These are phyloP conservation scores for Diaporthe sp. DNA, from an alignment of 2,329 filamentous ascomycete species.

Conservation along the genomic window DNA sequence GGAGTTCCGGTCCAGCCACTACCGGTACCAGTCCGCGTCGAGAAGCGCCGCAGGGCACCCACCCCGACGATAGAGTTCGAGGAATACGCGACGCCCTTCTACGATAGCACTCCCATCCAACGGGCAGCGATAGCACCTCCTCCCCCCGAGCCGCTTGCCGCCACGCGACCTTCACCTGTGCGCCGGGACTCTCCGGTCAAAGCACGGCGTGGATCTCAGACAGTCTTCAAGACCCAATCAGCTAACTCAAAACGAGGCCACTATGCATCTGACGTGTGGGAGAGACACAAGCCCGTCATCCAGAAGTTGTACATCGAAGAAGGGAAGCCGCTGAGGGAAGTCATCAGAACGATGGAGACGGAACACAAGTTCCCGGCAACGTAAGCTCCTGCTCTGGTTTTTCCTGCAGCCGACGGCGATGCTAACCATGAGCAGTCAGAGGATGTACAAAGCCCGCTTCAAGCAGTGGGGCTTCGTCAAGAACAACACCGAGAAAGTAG, in stretches of 20 bases:
- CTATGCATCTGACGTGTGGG: slow-evolving; percentile 34
- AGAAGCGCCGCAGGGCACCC: slow-evolving; percentile 25
- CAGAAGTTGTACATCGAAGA: slow-evolving; percentile 35
- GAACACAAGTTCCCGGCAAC: slow-evolving; percentile 36
- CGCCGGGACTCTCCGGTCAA: neutral
- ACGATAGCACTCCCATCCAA: neutral
- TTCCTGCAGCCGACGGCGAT: neutral
- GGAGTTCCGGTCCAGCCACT: neutral
- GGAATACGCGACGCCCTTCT: slow-evolving; percentile 7
- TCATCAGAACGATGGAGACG: slow-evolving; percentile 33
- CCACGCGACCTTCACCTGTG: neutral
- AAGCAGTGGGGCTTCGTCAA: slow-evolving; percentile 68
- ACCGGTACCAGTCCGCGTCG: neutral
- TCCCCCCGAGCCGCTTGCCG: neutral
- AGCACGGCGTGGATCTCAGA: neutral
- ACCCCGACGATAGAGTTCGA: slow-evolving; percentile 23
- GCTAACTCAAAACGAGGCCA: slow-evolving; percentile 34
- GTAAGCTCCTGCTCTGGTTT: slow-evolving; percentile 1
- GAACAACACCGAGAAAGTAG: slow-evolving; percentile 67
- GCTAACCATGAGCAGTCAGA: slow-evolving; percentile 52
- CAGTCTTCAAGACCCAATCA: slow-evolving; percentile 33
- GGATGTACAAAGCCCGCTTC: slow-evolving; percentile 69
- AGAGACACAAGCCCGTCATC: slow-evolving; percentile 29
- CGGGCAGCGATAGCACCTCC: neutral
- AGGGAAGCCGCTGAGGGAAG: slow-evolving; percentile 32